These are phyloP conservation scores for Boletus rubescentipes DNA, from an alignment of 768 basidiomycete species.

Conservation along the genomic window DNA sequence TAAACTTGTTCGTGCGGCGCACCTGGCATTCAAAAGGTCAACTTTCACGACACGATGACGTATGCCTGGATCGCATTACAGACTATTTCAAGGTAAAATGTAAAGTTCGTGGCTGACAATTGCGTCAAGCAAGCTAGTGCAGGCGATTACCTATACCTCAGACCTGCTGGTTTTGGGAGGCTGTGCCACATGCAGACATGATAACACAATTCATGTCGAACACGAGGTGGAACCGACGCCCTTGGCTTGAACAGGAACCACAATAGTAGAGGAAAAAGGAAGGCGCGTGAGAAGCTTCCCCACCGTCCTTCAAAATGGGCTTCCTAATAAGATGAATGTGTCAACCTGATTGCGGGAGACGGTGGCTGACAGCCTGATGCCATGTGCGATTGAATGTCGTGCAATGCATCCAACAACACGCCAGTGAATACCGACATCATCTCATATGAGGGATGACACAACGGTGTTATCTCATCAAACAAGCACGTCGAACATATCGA, in stretches of 20 bases:
- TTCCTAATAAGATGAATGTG: constrained; percentile 13
- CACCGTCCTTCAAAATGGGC: constrained; percentile 4
- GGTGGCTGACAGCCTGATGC: neutral
- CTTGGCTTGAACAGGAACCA: constrained; percentile 6
- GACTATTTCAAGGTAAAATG: constrained; percentile 26
- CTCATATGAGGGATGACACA: constrained; percentile 1
- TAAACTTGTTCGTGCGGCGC: constrained; percentile 10
- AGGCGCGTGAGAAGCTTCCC: constrained; percentile 10
- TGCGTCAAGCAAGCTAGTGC: constrained; percentile 8
- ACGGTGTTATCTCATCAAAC: constrained; percentile 20
- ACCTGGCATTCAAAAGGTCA: constrained; percentile 8
- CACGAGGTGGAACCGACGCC: constrained; percentile 24
- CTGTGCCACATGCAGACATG: constrained; percentile 16
- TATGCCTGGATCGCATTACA: constrained; percentile 16
- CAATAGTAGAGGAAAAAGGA: constrained; percentile 9
- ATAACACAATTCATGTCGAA: constrained; percentile 16
- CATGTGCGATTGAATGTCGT: neutral
- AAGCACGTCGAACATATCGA: constrained; percentile 12
- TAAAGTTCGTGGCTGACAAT: constrained; percentile 14
- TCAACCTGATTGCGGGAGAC: constrained; percentile 3
- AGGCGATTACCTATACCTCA: constrained; percentile 10
- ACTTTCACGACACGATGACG: constrained; percentile 27
- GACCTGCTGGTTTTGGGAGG: constrained; percentile 3
- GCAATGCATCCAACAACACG: constrained; percentile 6
- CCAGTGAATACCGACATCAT: neutral